Percentiles rank a stretch among this genome's conserved stretches.
Conservation (phyloP, 2,329 filamentous ascomycete genomes). For the Tolypocladium album region DNA sequence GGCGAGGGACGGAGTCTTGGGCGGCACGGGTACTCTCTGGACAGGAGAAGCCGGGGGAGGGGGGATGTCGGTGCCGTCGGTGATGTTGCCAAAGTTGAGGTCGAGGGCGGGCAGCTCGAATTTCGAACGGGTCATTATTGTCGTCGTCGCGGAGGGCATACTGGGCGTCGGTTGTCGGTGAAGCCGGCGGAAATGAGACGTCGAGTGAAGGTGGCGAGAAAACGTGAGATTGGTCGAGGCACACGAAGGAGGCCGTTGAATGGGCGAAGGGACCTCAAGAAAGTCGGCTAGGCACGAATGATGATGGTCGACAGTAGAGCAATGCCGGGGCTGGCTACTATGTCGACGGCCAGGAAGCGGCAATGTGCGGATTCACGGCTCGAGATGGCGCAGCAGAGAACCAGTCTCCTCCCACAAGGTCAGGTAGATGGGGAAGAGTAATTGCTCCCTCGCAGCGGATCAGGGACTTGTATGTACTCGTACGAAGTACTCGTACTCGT, state of each 20-base stretch:
- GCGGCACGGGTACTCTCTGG: slow-evolving; percentile 34
- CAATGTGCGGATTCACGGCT: neutral
- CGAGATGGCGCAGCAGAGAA: neutral
- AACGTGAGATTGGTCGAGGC: neutral
- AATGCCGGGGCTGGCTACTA: neutral
- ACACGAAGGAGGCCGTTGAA: neutral
- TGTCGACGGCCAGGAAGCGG: neutral
- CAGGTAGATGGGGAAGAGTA: neutral
- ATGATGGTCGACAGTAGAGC: neutral
- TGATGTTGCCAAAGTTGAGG: slow-evolving; percentile 48
- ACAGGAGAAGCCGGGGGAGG: slow-evolving; percentile 45
- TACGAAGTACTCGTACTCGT: neutral
- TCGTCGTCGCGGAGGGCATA: slow-evolving; percentile 18
- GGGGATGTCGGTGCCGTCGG: slow-evolving; percentile 50
- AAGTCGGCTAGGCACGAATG: neutral
- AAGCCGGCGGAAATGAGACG: neutral
- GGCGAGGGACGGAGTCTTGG: slow-evolving; percentile 20
- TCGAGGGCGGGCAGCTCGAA: slow-evolving; percentile 50
- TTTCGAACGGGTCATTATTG: slow-evolving; percentile 11
- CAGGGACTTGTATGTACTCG: neutral
- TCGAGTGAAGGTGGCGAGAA: neutral
- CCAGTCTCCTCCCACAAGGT: neutral
- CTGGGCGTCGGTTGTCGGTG: neutral
- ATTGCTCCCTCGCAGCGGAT: neutral
- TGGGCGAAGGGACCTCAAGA: neutral